Percentiles rank a stretch among this genome's conserved stretches.
Evolutionary conservation across 192 early-diverging fungal genomes (phyloP).

Genomic region (Coemansia sp.): DNA sequence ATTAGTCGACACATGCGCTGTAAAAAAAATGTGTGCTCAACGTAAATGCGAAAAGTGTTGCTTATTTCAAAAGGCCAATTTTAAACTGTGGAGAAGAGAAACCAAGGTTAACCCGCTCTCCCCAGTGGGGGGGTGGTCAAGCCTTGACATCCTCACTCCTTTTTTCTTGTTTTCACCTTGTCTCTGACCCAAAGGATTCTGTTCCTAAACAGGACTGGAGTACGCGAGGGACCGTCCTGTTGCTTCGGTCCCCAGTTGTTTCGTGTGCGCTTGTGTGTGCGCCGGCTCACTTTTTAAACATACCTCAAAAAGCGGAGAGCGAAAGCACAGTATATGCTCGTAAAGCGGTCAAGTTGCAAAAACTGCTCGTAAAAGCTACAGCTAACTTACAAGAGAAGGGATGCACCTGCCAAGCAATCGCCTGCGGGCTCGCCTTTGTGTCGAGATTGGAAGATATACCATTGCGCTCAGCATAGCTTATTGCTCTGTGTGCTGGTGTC

Average conservation of each 20-base stretch:
- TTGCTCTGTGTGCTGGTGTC: not conserved
- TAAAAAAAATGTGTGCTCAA: not conserved
- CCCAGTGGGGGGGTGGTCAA: not conserved
- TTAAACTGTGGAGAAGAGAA: not conserved
- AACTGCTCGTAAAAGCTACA: not conserved
- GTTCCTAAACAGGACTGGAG: not conserved
- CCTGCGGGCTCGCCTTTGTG: too few relatives aligned
- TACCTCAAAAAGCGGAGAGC: too few relatives aligned
- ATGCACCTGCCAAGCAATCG: not conserved
- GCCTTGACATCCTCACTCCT: not conserved
- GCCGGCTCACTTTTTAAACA: too few relatives aligned
- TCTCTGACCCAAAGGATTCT: not conserved
- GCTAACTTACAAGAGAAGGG: not conserved
- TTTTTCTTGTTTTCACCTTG: not conserved
- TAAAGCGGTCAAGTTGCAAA: not conserved
- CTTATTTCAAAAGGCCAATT: not conserved
- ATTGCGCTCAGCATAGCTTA: too few relatives aligned
- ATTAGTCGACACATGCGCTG: not conserved
- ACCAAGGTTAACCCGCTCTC: not conserved
- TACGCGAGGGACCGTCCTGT: not conserved
- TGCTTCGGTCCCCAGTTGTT: not conserved
- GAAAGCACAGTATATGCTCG: not conserved
- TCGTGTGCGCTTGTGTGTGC: not conserved
- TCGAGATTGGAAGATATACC: too few relatives aligned
- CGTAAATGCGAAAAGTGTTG: not conserved